Evolutionary conservation across 2,329 filamentous ascomycete species (phyloP).

Genomic region (Botrytis galanthina): DNA sequence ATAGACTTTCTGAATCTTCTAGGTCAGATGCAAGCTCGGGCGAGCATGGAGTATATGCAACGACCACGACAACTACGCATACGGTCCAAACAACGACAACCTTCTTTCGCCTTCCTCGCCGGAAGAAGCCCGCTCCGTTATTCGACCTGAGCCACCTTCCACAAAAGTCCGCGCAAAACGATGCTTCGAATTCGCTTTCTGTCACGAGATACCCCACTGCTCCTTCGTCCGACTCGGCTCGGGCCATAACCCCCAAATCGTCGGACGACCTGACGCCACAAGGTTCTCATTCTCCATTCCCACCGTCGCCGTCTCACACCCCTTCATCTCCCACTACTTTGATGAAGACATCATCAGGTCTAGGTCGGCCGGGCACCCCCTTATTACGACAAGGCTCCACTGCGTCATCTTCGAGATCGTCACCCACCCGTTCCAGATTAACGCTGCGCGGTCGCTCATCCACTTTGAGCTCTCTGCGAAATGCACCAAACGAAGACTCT

Average conservation of each 20-base stretch:
- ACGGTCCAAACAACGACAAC: slow-evolving; percentile 62
- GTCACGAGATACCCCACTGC: slow-evolving; percentile 46
- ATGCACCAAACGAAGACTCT: slow-evolving; percentile 68
- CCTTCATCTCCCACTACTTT: slow-evolving; percentile 25
- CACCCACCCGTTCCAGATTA: slow-evolving; percentile 58
- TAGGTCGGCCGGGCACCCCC: slow-evolving; percentile 43
- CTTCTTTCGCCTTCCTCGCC: slow-evolving; percentile 78
- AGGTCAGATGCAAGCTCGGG: slow-evolving; percentile 81
- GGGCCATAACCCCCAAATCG: slow-evolving; percentile 43
- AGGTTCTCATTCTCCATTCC: slow-evolving; percentile 31
- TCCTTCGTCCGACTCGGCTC: slow-evolving; percentile 40
- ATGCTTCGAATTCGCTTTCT: slow-evolving; percentile 37
- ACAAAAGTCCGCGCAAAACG: slow-evolving; percentile 58
- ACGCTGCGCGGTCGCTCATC: slow-evolving; percentile 76
- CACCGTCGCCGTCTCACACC: slow-evolving; percentile 32
- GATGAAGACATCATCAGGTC: slow-evolving; percentile 29
- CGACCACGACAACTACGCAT: slow-evolving; percentile 61
- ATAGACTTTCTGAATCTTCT: slow-evolving; percentile 79
- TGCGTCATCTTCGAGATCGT: slow-evolving; percentile 64
- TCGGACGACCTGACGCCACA: slow-evolving; percentile 30
- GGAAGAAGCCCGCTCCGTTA: slow-evolving; percentile 71
- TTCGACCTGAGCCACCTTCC: slow-evolving; percentile 91
- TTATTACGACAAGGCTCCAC: slow-evolving; percentile 60
- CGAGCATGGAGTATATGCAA: slow-evolving; percentile 60
- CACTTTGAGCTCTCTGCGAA: slow-evolving; percentile 79